Base-by-base conservation (phyloP, 2,329 filamentous ascomycete species). In the Rhinocladiella similis region DNA sequence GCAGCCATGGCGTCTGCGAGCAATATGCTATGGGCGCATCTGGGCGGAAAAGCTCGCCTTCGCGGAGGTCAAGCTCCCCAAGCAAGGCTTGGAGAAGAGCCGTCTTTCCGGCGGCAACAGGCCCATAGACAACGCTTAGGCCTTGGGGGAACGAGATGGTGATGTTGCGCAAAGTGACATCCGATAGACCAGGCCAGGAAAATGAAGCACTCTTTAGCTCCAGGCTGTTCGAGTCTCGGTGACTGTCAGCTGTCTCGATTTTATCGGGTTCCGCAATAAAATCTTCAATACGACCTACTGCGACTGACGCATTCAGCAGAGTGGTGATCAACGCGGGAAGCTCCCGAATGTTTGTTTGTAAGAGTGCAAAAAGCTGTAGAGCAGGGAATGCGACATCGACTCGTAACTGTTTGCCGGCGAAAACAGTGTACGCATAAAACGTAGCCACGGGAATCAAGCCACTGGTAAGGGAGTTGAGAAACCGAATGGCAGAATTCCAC, bases 181-280 rank as follows among this genome's bases (percentile, higher is more conserved):
- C 77, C 1, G 78, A 69, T 0, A 82, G 82, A 0, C 89, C 89
- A 0, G 91, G 90, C 87, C 91, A 96, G 0, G 87, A 83, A 68
- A 95, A 95, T 0, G 85, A 86, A 3, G 89, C 89, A 25, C 83
- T 73, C 2, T 79, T 74, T 46, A 95, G 76, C 39, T 80, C 66
- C 1, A 82, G 67, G 27, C 67, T 46, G 70, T 72, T 25, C 13
- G 25, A 22, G 19, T 29, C 41, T 6, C 25, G 38, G 13, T 3
- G 54, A 38, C 20, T 33, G 49, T 50, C 46, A 56, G 54, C 9
- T 25, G 70, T 25, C 61, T 94, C 85, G 0, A 87, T 86, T 64
- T 91, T 90, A 66, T 96, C 85, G 0, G 90, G 90, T 70, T 96
- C 91, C 0, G 78, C 76, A 90, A 96, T 95, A 73, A 95, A 96